Conservation (phyloP, 805 yeast species). For the Starmerella vitae region DNA sequence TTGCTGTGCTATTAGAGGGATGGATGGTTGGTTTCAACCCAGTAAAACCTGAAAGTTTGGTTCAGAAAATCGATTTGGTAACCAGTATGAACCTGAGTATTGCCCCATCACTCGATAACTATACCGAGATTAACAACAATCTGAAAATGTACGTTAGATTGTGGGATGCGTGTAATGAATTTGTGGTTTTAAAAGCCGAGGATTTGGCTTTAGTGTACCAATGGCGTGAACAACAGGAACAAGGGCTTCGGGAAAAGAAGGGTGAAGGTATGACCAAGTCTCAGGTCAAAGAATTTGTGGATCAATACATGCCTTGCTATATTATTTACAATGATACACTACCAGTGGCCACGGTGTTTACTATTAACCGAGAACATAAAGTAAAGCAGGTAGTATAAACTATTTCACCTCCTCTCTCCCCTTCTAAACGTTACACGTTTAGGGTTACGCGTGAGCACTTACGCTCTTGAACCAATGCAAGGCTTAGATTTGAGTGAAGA, state of each 20-base stretch:
- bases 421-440: too few relatives aligned
- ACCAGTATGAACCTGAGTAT: conserved; percentile 19
- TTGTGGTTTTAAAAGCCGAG: conserved; percentile 49
- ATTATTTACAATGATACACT: conserved; percentile 35
- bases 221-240: conserved; percentile 73
- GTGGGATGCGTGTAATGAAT: conserved; percentile 47
- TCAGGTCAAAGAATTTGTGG: conserved; percentile 55
- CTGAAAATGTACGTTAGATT: conserved; percentile 38
- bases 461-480: too few relatives aligned
- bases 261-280: conserved; percentile 75
- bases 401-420: too few relatives aligned
- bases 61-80: conserved; percentile 16
- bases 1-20: conserved; percentile 73
- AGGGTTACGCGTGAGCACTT: too few relatives aligned
- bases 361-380: too few relatives aligned
- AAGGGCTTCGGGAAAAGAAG: conserved; percentile 35
- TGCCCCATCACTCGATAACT: conserved; percentile 14
- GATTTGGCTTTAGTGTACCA: conserved; percentile 47
- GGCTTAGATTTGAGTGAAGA: too few relatives aligned
- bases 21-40: conserved; percentile 79
- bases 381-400: too few relatives aligned
- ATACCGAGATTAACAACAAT: conserved; percentile 37
- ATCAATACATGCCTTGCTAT: conserved; percentile 79
- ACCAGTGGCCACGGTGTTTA: too few relatives aligned
- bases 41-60: conserved; percentile 23